Base-by-base conservation (phyloP, 306 rosid species). In the Quercus suber region DNA sequence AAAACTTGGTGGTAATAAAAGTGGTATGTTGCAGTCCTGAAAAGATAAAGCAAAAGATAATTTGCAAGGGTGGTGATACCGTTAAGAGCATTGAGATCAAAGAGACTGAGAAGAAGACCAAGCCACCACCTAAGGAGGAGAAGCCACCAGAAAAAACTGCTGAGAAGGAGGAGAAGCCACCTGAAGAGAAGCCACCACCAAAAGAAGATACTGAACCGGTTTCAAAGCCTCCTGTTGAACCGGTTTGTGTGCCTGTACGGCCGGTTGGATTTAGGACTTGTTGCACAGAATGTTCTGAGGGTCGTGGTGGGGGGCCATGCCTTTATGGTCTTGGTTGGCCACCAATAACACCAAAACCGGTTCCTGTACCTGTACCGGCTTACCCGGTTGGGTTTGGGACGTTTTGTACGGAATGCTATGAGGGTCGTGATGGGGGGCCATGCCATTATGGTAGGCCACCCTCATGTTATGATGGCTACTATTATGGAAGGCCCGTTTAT, bases 1-100 rank as follows among this genome's bases (percentile, higher is more conserved):
- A 79, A 5, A 89, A 87, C 80, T 65, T 17, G 0, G 97, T 94
- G 85, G 2, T 9, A 2, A 89, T 92, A 84, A 91, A 76, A 31
- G 99, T 94, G 73, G 90, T 89, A 0, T 89, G 97, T 19, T 91
- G 97, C 33, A 78, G 78, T 67, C 98, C 97, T 2, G 98, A 94
- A 59, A 94, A 83, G 82, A 86, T 94, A 2, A 81, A 87, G 73
- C 90, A 88, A 70, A 89, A 88, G 74, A 73, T 92, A 15, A 85
- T 90, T 35, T 76, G 27, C 78, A 94, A 86, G 80, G 92, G 92
- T 3, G 83, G 97, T 3, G 89, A 90, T 2, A 71, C 73, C 8
- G 82, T 94, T 52, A 88, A 83, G 80, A 83, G 90, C 88, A 92
- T 94, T 51, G 93, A 90, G 45, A 89, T 94, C 76, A 93, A 86